phyloP scores from a whole-genome alignment of 2,329 filamentous ascomycete species.

The Diaporthe ampelina region DNA sequence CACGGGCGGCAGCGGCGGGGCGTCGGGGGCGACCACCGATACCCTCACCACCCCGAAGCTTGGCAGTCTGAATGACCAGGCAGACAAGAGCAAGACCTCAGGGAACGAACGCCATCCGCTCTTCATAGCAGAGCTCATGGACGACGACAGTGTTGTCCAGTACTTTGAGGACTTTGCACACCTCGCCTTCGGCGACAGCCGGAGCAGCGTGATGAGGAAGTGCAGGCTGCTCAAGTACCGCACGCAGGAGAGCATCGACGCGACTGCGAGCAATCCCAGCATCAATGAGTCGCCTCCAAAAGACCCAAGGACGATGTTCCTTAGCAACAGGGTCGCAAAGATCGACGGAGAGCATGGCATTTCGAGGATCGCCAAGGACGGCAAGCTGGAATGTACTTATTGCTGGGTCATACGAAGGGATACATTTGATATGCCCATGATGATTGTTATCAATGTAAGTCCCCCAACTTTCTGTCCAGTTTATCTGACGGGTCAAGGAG shows the following conservation, averaged over 20 bases:
- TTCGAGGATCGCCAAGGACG: slow-evolving; percentile 85
- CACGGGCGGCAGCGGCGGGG: slow-evolving; percentile 65
- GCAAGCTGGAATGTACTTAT: slow-evolving; percentile 94
- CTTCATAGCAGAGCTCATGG: slow-evolving; percentile 91
- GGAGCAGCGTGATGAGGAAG: slow-evolving; percentile 85
- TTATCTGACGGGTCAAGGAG: too few relatives aligned
- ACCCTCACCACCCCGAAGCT: slow-evolving; percentile 67
- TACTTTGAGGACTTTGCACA: slow-evolving; percentile 97
- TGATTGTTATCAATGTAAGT: slow-evolving; percentile 98
- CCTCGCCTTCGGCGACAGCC: slow-evolving; percentile 90
- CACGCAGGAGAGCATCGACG: slow-evolving; percentile 72
- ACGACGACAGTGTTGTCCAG: slow-evolving; percentile 92
- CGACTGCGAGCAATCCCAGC: slow-evolving; percentile 44
- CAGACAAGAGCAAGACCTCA: slow-evolving; percentile 55
- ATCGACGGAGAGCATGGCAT: slow-evolving; percentile 84
- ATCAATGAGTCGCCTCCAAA: slow-evolving; percentile 60
- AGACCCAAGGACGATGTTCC: slow-evolving; percentile 62
- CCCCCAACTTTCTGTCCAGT: slow-evolving; percentile 42
- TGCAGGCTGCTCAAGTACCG: slow-evolving; percentile 93
- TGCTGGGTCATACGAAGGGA: slow-evolving; percentile 98
- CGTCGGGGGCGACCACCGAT: slow-evolving; percentile 56
- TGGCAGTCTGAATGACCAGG: slow-evolving; percentile 55
- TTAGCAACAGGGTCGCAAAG: slow-evolving; percentile 71
- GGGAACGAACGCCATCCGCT: slow-evolving; percentile 78
- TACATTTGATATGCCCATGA: slow-evolving; percentile 98